Evolutionary conservation across 306 rosid species (phyloP), one percentile per base, ranked within the genome.

Genomic region (Styphnolobium japonicum): DNA sequence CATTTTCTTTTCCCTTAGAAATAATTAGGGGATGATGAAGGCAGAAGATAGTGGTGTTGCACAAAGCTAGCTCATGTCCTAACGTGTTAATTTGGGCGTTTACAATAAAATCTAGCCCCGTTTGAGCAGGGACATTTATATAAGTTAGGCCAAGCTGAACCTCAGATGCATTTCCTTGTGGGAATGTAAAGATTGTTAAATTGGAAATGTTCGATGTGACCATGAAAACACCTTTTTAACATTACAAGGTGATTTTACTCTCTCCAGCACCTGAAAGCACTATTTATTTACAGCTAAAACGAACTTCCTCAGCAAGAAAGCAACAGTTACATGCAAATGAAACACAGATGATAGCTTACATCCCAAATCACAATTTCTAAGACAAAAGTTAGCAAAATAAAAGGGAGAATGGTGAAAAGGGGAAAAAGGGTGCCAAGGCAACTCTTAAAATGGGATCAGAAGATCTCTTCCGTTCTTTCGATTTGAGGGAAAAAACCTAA

Each of bases 401-500:
- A 55, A 7, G 37, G 64, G 29, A 60, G 31, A 60, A 55, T 39
- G 51, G 55, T 64, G 42, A 36, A 29, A 46, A 62, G 39, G 87
- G 82, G 29, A 62, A 66, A 67, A 82, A 64, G 48, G 23, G 78
- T 75, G 90, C 83, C 80, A 25, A 67, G 83, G 89, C 78, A 63
- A 83, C 88, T 85, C 71, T 63, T 78, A 85, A 80, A 84, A 84
- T 68, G 80, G 85, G 79, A 81, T 78, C 86, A 83, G 48, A 81
- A 71, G 87, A 80, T 68, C 64, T 87, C 80, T 85, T 42, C 65
- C 81, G 85, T 83, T 76, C 78, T 71, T 61, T 69, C 11, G 34
- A 73, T 73, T 86, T 76, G 86, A 78, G 76, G 77, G 79, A 81
- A 63, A 64, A 71, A 83, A 89, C 90, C 92, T 88, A 87, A 85